phyloP scores from a whole-genome alignment of 106 monocot species.

The Dendrobium chrysotoxum region DNA sequence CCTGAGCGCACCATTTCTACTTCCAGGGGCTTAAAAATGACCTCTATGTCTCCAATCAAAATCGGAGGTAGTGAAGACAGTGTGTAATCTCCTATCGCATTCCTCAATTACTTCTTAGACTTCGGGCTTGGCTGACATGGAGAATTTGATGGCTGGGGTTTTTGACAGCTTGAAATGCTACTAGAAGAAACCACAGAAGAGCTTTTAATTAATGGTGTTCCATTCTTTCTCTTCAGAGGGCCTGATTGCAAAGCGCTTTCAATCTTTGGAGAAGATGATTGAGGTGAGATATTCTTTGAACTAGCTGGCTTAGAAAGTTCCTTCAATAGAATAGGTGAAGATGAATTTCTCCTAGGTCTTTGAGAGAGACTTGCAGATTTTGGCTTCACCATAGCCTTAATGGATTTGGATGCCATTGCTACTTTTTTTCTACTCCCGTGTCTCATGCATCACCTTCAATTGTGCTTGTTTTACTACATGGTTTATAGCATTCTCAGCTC shows the following conservation, averaged over 20 bases:
- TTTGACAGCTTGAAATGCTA: conserved; percentile 22
- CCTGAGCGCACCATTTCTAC: too few species aligned
- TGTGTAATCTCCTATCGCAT: conserved; percentile 19
- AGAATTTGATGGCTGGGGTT: conserved; percentile 36
- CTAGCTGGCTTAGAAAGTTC: conserved; percentile 37
- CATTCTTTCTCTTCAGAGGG: conserved; percentile 32
- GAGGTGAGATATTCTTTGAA: conserved; percentile 45
- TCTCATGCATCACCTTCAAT: conserved; percentile 39
- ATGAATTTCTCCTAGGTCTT: conserved; percentile 76
- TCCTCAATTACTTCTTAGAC: conserved; percentile 21
- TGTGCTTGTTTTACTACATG: conserved; percentile 37
- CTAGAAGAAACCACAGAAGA: conserved; percentile 25
- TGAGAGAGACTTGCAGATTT: conserved; percentile 32
- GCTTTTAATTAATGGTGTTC: conserved; percentile 33
- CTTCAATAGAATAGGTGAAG: conserved; percentile 60
- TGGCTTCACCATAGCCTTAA: conserved; percentile 19
- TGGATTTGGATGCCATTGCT: conserved; percentile 29
- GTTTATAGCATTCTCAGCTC: conserved; percentile 42
- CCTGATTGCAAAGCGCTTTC: conserved; percentile 25
- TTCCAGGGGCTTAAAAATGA: too few species aligned
- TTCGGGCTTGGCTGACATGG: conserved; percentile 24
- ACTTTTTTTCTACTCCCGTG: conserved; percentile 44
- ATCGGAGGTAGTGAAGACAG: too few species aligned
- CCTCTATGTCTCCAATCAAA: too few species aligned
- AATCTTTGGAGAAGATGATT: conserved; percentile 35